Conservation (phyloP, 169 alveolate species). For the Plasmodium vivax region DNA sequence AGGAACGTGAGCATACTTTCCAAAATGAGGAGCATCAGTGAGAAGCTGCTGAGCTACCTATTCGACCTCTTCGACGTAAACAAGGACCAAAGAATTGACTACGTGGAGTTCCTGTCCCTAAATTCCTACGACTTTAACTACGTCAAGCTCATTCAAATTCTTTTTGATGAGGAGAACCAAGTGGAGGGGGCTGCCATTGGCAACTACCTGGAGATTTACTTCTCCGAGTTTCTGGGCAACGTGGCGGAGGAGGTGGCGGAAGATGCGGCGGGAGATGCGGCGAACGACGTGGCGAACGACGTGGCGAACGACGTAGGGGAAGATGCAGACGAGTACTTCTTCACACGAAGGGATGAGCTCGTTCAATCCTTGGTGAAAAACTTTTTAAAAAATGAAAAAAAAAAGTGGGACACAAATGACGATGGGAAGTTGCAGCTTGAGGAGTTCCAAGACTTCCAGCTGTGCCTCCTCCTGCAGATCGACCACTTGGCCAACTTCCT, state of each 20-base stretch:
- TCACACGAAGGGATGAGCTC: not conserved
- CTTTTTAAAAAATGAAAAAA: conserved; percentile 12
- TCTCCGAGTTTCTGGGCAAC: conserved; percentile 38
- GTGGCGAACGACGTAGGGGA: not conserved
- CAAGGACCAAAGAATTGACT: conserved; percentile 38
- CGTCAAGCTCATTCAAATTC: conserved; percentile 5
- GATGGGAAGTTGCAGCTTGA: conserved; percentile 52
- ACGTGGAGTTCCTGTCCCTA: conserved; percentile 34
- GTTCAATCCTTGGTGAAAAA: not conserved
- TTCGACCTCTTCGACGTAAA: conserved; percentile 35
- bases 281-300: not conserved
- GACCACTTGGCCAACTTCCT: conserved; percentile 16
- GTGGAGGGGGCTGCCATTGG: not conserved
- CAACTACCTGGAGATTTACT: conserved; percentile 19
- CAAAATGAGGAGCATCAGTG: not conserved
- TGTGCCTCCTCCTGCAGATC: conserved; percentile 1
- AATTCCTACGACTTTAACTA: conserved; percentile 53
- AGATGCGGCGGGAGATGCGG: not conserved
- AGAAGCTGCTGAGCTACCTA: conserved; percentile 1
- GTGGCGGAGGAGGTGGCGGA: not conserved
- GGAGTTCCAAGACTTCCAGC: conserved; percentile 46
- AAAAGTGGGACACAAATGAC: conserved; percentile 22
- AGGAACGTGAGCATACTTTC: conserved; percentile 24
- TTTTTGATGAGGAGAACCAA: conserved; percentile 8
- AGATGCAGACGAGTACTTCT: not conserved